Evolutionary conservation across 2,329 filamentous ascomycete genomes (phyloP), one percentile per base, ranked within the genome.

Genomic region (Phyllosticta ampelicida): DNA sequence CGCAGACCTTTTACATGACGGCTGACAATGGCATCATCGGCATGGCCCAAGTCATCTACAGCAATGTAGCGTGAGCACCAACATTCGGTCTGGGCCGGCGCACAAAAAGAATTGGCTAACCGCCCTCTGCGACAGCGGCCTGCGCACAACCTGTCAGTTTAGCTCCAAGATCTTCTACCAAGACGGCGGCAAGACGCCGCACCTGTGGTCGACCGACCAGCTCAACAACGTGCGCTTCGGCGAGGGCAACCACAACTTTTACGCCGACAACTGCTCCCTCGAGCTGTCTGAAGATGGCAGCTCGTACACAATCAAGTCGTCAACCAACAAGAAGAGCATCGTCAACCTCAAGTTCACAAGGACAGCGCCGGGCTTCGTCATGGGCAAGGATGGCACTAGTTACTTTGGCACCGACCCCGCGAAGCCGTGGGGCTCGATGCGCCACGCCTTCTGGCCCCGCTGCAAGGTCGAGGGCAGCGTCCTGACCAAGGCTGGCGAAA

Each of bases 31-130:
- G 94, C 54, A 80, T 86, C 62, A 73, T 91, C 63, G 89, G 81
- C 56, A 82, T 96, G 73, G 84, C 83, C 61, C 94, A 99, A 79
- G 81, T 97, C 74, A 96, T 99, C 72, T 96, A 97, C 80, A 97
- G 89, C 78, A 96, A 96, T 75, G 88, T 99, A 71, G 87, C 84
- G 91, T 96, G 65, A 65, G 85, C 74, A 86, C 28, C 56, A 48
- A 21, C 55, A 62, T 49, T 48, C 21, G 16, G 50, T 58, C 26
- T 19, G 21, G n/a, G 8, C 48, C 30, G 9, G 60, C n/a, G 5
- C 49, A 28, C 1, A 44, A 30, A 30, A 19, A 53, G 30, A 26
- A 29, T 21, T 54, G 16, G 54, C 60, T 58, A 67, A 68, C 36
- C 64, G 61, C 54, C 60, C 50, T 62, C 62, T 56, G 30, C 61